Evolutionary conservation across 2,329 filamentous ascomycete genomes (phyloP).

Genomic region (Alternaria solani): DNA sequence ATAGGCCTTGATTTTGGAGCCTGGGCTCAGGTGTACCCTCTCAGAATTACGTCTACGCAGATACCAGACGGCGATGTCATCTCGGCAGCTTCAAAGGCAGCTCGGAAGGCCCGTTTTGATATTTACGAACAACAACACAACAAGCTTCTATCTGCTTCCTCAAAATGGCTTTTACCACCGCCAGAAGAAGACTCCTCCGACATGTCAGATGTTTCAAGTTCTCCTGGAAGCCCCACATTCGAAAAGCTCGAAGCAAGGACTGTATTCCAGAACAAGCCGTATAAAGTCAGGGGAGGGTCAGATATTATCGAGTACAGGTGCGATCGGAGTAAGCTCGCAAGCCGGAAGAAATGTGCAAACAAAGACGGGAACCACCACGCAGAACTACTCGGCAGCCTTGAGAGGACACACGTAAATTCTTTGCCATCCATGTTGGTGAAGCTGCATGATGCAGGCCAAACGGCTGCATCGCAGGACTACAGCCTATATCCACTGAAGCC

Average conservation of each 20-base stretch:
- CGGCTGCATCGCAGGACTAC: not conserved
- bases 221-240: not conserved
- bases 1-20: slow-evolving; percentile 41
- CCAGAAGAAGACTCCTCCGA: not conserved
- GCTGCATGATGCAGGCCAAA: slow-evolving; percentile 3
- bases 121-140: slow-evolving; percentile 15
- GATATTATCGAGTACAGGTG: not conserved
- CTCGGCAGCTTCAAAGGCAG: slow-evolving; percentile 6
- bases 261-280: slow-evolving; percentile 1
- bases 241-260: not conserved
- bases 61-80: slow-evolving; percentile 8
- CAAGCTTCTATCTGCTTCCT: not conserved
- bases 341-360: not conserved
- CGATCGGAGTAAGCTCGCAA: not conserved
- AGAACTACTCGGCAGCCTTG: not conserved
- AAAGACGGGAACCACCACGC: not conserved
- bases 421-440: slow-evolving; percentile 17
- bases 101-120: slow-evolving; percentile 1
- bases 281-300: not conserved
- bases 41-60: not conserved
- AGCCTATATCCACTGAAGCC: slow-evolving; percentile 6
- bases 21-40: slow-evolving; percentile 33
- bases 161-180: slow-evolving; percentile 14
- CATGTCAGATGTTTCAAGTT: not conserved
- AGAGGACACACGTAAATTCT: not conserved